Conservation (phyloP, 345 rosid genomes). For the Geranium rotundifolium region DNA sequence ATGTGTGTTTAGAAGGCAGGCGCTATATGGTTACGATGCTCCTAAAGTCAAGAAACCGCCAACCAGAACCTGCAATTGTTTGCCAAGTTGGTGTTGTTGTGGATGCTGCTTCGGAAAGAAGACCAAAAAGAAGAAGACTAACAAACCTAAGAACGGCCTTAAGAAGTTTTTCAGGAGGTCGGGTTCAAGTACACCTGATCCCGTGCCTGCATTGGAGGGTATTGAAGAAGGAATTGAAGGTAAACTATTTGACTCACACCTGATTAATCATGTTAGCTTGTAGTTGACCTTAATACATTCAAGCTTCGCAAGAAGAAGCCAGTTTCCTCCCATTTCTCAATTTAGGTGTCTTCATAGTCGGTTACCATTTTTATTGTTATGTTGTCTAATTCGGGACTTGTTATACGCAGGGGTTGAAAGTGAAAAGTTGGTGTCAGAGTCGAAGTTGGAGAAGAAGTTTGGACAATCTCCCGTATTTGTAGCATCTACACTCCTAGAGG, state of each 20-base stretch:
- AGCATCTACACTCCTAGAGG: constrained; percentile 40
- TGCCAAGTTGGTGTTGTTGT: constrained; percentile 32
- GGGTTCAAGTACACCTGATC: constrained; percentile 8
- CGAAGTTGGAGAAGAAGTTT: constrained; percentile 53
- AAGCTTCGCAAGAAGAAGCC: too few species aligned
- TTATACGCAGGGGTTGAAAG: constrained; percentile 18
- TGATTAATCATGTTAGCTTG: too few species aligned
- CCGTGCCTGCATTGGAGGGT: constrained; percentile 15
- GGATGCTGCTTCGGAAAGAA: constrained; percentile 27
- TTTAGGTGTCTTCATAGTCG: too few species aligned
- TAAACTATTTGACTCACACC: constrained; percentile 2
- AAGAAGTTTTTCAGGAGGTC: constrained; percentile 11
- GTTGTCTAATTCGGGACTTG: constrained; percentile 2
- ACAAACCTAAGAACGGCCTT: constrained; percentile 13
- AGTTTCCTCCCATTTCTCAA: too few species aligned
- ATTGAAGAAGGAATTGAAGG: constrained; percentile 32
- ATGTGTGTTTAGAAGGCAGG: constrained; percentile 38
- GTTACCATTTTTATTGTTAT: neutral
- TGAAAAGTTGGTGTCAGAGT: constrained; percentile 16
- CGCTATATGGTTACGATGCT: constrained; percentile 36
- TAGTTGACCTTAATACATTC: too few species aligned
- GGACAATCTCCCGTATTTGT: constrained; percentile 63
- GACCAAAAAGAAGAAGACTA: constrained; percentile 26
- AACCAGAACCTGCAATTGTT: constrained; percentile 32
- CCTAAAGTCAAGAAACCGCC: constrained; percentile 27